Conservation (phyloP, 805 yeast species). For the Starmerella khaoyaiensis region DNA sequence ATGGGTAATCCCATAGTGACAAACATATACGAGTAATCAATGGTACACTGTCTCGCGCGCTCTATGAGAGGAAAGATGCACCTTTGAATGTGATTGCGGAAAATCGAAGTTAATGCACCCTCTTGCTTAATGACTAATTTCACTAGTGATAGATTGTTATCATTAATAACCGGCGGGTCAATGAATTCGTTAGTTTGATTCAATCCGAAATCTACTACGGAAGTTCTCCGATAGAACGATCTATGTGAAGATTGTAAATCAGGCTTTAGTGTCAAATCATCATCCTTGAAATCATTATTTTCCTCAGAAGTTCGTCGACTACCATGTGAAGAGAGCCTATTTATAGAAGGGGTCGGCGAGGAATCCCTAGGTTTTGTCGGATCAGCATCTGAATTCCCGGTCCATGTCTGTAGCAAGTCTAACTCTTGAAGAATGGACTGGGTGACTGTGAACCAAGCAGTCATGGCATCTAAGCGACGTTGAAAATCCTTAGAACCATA, state of each 20-base stretch:
- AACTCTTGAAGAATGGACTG: constrained; percentile 53
- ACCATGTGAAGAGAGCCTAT: too few species aligned
- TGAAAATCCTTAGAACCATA: constrained; percentile 53
- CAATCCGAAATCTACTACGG: constrained; percentile 1
- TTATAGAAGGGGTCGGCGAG: too few species aligned
- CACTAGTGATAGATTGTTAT: constrained; percentile 46
- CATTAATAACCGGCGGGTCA: background rate
- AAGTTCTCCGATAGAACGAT: constrained; percentile 2
- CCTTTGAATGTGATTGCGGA: constrained; percentile 52
- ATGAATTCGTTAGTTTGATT: background rate
- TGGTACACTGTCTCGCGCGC: constrained; percentile 62
- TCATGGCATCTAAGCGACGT: constrained; percentile 57
- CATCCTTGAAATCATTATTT: too few species aligned
- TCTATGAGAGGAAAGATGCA: constrained; percentile 70
- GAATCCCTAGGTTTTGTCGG: constrained; percentile 33
- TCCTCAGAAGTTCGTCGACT: too few species aligned
- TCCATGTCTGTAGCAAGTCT: constrained; percentile 56
- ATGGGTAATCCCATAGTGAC: constrained; percentile 58
- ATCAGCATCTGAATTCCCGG: constrained; percentile 69
- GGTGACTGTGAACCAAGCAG: constrained; percentile 71
- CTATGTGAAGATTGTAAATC: too few species aligned
- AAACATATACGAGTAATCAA: constrained; percentile 48
- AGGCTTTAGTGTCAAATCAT: too few species aligned
- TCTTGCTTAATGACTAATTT: constrained; percentile 64
- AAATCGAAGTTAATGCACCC: constrained; percentile 36